Conservation (phyloP, 305 asterid species). For the Fraxinus latifolia region DNA sequence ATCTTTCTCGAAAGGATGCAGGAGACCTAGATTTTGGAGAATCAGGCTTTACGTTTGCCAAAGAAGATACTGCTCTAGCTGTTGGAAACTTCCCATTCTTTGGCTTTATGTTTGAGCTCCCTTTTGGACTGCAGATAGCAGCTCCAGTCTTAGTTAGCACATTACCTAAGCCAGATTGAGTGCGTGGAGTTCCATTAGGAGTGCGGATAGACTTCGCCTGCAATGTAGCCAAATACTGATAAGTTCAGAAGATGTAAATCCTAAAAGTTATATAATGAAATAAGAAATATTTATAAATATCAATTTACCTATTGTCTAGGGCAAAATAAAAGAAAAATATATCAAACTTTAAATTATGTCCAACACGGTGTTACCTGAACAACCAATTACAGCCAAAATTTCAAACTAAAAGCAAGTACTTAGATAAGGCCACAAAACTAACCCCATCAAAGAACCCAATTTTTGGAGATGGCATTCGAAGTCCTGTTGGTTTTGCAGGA, state of each 20-base stretch:
- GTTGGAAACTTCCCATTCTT: conserved; percentile 47
- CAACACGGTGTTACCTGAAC: not conserved
- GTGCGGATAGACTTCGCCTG: conserved; percentile 70
- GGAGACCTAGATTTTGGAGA: conserved; percentile 36
- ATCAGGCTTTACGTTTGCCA: conserved; percentile 31
- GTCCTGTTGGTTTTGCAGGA: conserved; percentile 69
- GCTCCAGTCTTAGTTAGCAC: conserved; percentile 41
- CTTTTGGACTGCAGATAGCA: conserved; percentile 40
- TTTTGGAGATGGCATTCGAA: conserved; percentile 89
- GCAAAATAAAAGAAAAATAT: conserved; percentile 15
- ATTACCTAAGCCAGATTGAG: conserved; percentile 37
- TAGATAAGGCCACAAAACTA: conserved; percentile 29
- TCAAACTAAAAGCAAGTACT: not conserved
- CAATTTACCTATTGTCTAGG: not conserved
- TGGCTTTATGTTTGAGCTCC: conserved; percentile 49
- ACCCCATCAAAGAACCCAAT: conserved; percentile 98
- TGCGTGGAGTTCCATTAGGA: conserved; percentile 48
- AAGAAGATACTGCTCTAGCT: conserved; percentile 28
- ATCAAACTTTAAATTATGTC: not conserved
- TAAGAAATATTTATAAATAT: not conserved
- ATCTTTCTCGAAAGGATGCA: conserved; percentile 30
- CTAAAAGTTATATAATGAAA: not conserved
- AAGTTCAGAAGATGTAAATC: conserved; percentile 3
- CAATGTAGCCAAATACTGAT: conserved; percentile 16
- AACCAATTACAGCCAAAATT: not conserved